phyloP scores from a whole-genome alignment of 768 basidiomycete species.

The Mycena vitilis region DNA sequence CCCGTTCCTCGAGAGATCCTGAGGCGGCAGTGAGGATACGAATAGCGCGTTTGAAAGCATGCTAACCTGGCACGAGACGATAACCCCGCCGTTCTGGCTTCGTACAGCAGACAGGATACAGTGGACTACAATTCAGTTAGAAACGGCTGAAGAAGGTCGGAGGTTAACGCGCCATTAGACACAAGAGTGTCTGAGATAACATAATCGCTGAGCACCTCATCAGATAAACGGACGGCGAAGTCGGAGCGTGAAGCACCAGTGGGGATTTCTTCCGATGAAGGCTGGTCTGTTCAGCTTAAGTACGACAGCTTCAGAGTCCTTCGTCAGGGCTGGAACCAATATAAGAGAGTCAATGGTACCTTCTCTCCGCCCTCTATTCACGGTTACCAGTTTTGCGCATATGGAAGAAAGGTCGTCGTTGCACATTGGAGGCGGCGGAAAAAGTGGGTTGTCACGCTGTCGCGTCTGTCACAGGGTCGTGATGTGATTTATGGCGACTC shows the following conservation, averaged over 20 bases:
- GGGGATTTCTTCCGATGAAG: constrained; percentile 79
- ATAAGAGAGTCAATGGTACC: constrained; percentile 49
- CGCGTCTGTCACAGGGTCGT: not conserved
- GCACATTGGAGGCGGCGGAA: constrained; percentile 7
- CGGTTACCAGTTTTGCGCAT: constrained; percentile 81
- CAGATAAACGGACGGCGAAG: constrained; percentile 37
- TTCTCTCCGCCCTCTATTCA: constrained; percentile 72
- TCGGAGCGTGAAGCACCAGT: constrained; percentile 59
- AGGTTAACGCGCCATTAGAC: constrained; percentile 81
- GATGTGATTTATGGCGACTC: too few relatives aligned
- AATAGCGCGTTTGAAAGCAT: not conserved
- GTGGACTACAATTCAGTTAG: constrained; percentile 8
- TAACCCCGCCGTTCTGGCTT: constrained; percentile 76
- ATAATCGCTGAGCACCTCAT: constrained; percentile 61
- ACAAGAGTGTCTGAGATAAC: constrained; percentile 71
- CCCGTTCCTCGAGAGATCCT: constrained; percentile 87
- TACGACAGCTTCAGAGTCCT: constrained; percentile 58
- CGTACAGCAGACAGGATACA: constrained; percentile 60
- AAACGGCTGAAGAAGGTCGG: not conserved
- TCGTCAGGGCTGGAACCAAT: not conserved
- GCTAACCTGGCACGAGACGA: constrained; percentile 81
- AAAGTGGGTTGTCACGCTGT: not conserved
- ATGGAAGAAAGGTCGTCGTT: constrained; percentile 41
- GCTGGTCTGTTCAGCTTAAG: constrained; percentile 72
- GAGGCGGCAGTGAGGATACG: not conserved